A percentile compares a stretch with the other conserved stretches of the same genome.
These are phyloP conservation scores for Fusarium burgessii DNA, from an alignment of 2,329 filamentous ascomycete genomes.

Conservation along the genomic window DNA sequence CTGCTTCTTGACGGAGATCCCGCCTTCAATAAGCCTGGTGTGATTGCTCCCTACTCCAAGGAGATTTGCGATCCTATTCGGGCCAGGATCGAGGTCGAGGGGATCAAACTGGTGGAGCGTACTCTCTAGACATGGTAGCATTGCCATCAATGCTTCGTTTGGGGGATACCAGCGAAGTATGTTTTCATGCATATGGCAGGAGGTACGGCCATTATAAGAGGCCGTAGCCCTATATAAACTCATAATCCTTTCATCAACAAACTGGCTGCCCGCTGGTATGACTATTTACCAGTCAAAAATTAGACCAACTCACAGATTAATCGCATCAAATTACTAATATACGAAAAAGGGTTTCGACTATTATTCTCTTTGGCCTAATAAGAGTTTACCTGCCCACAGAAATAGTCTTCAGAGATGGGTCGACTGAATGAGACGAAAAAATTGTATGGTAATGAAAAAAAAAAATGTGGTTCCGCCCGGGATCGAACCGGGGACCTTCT, in stretches of 20 bases:
- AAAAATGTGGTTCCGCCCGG: conserved; percentile 47
- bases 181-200: no score
- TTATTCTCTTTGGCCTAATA: no score
- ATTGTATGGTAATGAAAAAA: conserved; percentile 15
- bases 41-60: not conserved
- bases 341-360: no score
- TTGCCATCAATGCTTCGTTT: fast-evolving
- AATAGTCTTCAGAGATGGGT: not conserved
- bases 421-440: fast-evolving
- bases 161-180: fast-evolving
- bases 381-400: no score
- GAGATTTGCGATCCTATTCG: not conserved
- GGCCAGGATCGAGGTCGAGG: not conserved
- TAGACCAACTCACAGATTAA: not conserved
- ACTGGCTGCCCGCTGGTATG: no score
- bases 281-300: no score
- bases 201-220: fast-evolving
- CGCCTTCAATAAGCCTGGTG: not conserved
- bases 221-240: no score
- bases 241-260: no score
- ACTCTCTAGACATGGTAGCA: not conserved
- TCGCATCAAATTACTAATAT: no score
- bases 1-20: not conserved
- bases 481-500: conserved; percentile 51
- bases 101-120: not conserved